Conservation (phyloP, 768 basidiomycete genomes). For the Mycena kentingensis region DNA sequence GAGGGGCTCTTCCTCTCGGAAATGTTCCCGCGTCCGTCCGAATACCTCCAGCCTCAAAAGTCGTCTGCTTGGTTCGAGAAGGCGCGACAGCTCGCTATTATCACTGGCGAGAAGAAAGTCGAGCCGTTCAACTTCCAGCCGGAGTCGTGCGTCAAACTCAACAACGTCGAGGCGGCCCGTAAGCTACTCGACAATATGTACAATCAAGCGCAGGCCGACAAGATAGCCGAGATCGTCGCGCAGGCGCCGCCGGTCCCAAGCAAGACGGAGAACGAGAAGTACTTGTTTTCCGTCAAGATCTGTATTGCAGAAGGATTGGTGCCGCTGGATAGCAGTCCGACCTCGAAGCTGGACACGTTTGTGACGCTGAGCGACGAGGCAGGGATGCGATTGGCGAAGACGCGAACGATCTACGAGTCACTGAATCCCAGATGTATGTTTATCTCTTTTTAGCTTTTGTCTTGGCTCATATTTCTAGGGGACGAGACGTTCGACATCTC, state of each 20-base stretch:
- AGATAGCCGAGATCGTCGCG: conserved; percentile 65
- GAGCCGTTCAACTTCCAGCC: conserved; percentile 94
- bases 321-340: conserved; percentile 71
- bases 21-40: conserved; percentile 85
- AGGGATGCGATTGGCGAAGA: conserved; percentile 89
- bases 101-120: conserved; percentile 83
- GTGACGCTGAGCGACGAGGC: conserved; percentile 93
- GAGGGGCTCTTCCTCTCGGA: conserved; percentile 92
- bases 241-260: conserved; percentile 70
- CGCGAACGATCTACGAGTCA: conserved; percentile 92
- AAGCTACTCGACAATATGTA: conserved; percentile 93
- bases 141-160: conserved; percentile 95
- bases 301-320: conserved; percentile 89
- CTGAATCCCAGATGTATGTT: conserved; percentile 84
- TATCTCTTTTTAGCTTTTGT: conserved; percentile 4
- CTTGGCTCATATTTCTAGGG: conserved; percentile 55
- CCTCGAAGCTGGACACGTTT: conserved; percentile 87
- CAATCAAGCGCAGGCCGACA: conserved; percentile 87
- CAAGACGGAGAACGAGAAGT: conserved; percentile 66
- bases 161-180: conserved; percentile 93
- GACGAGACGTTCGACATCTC: conserved; percentile 97
- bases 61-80: conserved; percentile 88
- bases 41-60: conserved; percentile 81
- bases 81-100: conserved; percentile 75
- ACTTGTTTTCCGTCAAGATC: conserved; percentile 93